Evolutionary conservation across 257 asterid species (phyloP).

Genomic region (Jacaranda mimosifolia): DNA sequence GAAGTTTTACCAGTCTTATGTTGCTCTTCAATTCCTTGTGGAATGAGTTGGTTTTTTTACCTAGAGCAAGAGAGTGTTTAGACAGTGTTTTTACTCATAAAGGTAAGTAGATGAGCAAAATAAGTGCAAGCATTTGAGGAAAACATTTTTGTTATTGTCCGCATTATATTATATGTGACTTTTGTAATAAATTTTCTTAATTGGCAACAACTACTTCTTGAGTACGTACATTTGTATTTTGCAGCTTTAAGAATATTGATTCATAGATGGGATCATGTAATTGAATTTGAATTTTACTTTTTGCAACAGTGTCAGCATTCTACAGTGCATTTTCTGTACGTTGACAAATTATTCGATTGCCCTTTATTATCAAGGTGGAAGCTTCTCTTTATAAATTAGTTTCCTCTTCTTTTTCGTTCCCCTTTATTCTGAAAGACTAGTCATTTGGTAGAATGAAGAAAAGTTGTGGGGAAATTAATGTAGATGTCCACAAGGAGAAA

Average conservation of each 20-base stretch:
- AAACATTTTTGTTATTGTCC: not conserved
- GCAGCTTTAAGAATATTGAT: not conserved
- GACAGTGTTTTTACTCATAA: not conserved
- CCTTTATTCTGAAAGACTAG: conserved; percentile 20
- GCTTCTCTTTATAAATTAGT: not conserved
- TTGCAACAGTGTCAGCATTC: not conserved
- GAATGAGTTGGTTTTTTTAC: not conserved
- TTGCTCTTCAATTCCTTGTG: not conserved
- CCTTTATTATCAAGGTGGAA: conserved; percentile 37
- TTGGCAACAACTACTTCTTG: conserved; percentile 13
- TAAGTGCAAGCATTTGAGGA: conserved; percentile 27
- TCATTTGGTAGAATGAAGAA: not conserved
- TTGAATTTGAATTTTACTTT: not conserved
- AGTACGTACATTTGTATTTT: not conserved
- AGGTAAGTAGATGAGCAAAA: conserved; percentile 11
- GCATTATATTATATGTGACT: not conserved
- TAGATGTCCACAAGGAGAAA: not conserved
- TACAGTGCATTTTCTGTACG: not conserved
- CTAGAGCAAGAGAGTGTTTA: not conserved
- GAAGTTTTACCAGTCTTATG: not conserved
- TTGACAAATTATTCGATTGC: conserved; percentile 24
- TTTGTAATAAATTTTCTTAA: not conserved
- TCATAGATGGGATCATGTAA: not conserved
- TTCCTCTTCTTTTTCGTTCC: not conserved
- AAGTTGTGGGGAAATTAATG: not conserved